Conservation (phyloP, 169 alveolate species). For the Plasmodium reichenowi region DNA sequence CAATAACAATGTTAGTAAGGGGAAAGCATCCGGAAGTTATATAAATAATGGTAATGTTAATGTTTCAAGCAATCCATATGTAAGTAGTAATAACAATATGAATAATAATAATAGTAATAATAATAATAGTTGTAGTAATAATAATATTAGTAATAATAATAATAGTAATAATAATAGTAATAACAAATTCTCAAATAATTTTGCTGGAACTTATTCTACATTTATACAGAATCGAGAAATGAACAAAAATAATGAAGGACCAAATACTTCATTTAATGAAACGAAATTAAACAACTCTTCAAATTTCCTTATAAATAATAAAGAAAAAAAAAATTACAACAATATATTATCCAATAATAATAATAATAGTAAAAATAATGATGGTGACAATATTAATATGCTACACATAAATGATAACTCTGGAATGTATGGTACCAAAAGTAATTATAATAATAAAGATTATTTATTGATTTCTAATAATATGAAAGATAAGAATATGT, state of each 20-base stretch:
- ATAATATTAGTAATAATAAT: neutral
- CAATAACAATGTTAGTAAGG: conserved; percentile 7
- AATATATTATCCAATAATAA: neutral
- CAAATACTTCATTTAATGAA: conserved; percentile 17
- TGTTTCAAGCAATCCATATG: no score
- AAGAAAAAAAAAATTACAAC: conserved; percentile 43
- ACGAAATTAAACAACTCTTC: conserved; percentile 47
- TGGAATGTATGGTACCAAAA: conserved; percentile 11
- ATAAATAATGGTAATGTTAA: neutral
- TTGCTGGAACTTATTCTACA: conserved; percentile 1
- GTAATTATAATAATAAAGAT: conserved; percentile 35
- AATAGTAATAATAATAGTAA: neutral
- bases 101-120: neutral
- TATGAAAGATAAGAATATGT: conserved; percentile 28
- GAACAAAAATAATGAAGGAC: conserved; percentile 3
- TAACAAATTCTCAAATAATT: conserved; percentile 18
- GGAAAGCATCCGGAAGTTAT: neutral
- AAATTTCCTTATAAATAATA: conserved; percentile 18
- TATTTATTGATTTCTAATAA: conserved; percentile 15
- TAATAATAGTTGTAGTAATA: neutral
- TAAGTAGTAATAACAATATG: neutral
- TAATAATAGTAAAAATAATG: neutral
- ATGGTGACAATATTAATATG: conserved; percentile 1
- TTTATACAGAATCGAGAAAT: conserved; percentile 14
- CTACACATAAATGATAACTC: conserved; percentile 28